Percentiles rank a stretch among this genome's conserved stretches.
Evolutionary conservation across 345 rosid species (phyloP).

Genomic region (Eucalyptus viminalis): DNA sequence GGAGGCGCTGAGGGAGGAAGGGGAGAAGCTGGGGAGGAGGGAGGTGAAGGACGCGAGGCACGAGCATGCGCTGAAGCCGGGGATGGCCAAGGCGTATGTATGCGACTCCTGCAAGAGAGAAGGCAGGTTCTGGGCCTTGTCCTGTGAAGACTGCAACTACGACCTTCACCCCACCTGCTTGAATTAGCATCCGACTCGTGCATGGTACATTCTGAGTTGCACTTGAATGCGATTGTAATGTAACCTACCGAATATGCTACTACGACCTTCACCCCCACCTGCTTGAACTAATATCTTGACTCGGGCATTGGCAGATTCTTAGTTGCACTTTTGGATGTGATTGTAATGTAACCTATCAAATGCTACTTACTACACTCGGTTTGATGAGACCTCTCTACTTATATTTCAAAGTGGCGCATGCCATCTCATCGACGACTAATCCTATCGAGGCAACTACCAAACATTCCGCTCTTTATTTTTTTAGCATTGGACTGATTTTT

Average conservation of each 20-base stretch:
- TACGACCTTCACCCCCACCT: constrained; percentile 78
- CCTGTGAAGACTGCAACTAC: constrained; percentile 59
- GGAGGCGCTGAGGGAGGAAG: constrained; percentile 43
- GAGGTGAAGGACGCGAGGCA: constrained; percentile 48
- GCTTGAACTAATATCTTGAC: constrained; percentile 9
- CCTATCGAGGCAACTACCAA: not conserved
- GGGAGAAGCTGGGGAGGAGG: constrained; percentile 41
- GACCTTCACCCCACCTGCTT: constrained; percentile 75
- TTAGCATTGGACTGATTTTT: not conserved
- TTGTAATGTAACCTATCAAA: not conserved
- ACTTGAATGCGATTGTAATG: not conserved
- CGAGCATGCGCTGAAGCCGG: constrained; percentile 52
- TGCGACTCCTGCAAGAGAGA: constrained; percentile 49
- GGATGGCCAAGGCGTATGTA: constrained; percentile 68
- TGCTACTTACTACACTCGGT: not conserved
- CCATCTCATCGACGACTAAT: not conserved
- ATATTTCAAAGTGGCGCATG: not conserved
- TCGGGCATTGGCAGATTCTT: not conserved
- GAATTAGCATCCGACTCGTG: not conserved
- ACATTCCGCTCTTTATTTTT: not conserved
- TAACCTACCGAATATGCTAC: not conserved
- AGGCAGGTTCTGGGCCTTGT: constrained; percentile 78
- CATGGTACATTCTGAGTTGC: not conserved
- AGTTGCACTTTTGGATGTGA: no score
- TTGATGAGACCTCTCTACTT: not conserved